Evolutionary conservation across 768 basidiomycete genomes (phyloP).

Genomic region (Megacollybia marginata): DNA sequence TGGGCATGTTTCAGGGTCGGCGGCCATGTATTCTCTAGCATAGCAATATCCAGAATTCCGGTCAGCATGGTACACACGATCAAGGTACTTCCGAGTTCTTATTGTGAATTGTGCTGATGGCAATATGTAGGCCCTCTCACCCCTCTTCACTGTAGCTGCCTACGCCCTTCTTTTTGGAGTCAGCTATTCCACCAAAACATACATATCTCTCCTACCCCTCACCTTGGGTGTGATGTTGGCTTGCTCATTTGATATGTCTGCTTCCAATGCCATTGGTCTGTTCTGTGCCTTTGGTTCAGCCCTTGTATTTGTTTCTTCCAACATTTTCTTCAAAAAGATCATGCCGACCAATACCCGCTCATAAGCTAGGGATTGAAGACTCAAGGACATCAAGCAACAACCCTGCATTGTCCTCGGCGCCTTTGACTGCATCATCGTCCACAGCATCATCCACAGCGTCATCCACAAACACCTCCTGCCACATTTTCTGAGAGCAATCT

Average conservation of each 20-base stretch:
- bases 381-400: conserved; percentile 81
- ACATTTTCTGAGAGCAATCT: conserved; percentile 86
- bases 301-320: conserved; percentile 92
- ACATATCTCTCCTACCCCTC: conserved; percentile 88
- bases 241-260: conserved; percentile 87
- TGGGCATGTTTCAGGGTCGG: conserved; percentile 98
- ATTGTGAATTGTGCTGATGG: neutral
- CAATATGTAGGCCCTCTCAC: conserved; percentile 75
- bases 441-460: conserved; percentile 39
- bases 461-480: conserved; percentile 80
- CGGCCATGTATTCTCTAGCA: conserved; percentile 95
- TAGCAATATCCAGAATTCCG: conserved; percentile 93
- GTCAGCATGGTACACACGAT: conserved; percentile 99
- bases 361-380: too few species aligned
- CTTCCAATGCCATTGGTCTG: conserved; percentile 80
- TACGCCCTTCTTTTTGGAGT: conserved; percentile 93
- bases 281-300: conserved; percentile 96
- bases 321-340: conserved; percentile 99
- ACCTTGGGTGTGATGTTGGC: conserved; percentile 97
- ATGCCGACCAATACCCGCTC: conserved; percentile 65
- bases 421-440: conserved; percentile 5
- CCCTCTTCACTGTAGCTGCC: conserved; percentile 93
- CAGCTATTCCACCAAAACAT: conserved; percentile 86
- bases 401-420: conserved; percentile 33
- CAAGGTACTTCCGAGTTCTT: conserved; percentile 50